phyloP scores from a whole-genome alignment of 345 rosid genomes.

The Eucalyptus dawsonii region DNA sequence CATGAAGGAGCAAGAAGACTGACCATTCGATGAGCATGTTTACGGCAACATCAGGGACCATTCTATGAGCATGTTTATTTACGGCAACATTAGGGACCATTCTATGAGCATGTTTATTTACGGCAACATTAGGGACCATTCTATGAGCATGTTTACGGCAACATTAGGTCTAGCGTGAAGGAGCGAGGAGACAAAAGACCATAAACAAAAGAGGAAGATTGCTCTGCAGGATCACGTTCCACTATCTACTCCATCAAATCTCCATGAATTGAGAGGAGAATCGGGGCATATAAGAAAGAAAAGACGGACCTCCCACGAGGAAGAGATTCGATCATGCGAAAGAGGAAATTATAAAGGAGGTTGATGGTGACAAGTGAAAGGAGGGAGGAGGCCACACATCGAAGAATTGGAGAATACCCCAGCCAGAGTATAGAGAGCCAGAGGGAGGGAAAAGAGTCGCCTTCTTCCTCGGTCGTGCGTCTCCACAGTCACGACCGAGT shows the following conservation, averaged over 20 bases:
- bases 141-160: not conserved
- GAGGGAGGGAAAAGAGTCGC: not conserved
- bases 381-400: too few species aligned
- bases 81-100: too few species aligned
- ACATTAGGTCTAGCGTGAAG: not conserved
- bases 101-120: not conserved
- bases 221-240: not conserved
- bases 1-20: too few species aligned
- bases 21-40: not conserved
- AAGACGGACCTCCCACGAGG: too few species aligned
- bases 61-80: too few species aligned
- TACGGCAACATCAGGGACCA: not conserved
- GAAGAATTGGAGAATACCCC: too few species aligned
- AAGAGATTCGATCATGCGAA: too few species aligned
- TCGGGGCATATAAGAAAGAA: too few species aligned
- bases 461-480: not conserved
- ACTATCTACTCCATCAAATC: not conserved
- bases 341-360: too few species aligned
- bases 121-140: not conserved
- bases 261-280: not conserved
- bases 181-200: not conserved
- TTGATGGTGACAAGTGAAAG: too few species aligned
- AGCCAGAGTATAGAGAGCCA: not conserved
- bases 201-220: too few species aligned
- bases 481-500: not conserved